These are phyloP conservation scores for Tuber brumale DNA, from an alignment of 495 filamentous ascomycete genomes.

Conservation along the genomic window DNA sequence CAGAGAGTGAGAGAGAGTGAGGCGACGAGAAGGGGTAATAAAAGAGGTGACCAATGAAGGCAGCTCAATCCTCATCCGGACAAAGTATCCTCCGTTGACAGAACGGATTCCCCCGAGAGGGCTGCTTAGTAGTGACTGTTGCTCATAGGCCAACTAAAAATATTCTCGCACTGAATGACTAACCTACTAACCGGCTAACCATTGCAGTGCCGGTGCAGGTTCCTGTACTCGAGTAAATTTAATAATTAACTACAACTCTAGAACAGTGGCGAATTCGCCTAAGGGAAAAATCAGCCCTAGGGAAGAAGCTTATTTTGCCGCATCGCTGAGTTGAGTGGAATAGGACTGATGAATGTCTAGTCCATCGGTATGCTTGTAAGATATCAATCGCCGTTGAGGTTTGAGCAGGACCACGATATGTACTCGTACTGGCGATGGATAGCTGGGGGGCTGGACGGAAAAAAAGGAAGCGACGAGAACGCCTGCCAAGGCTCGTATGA, in stretches of 20 bases:
- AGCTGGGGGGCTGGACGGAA: background rate
- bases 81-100: background rate
- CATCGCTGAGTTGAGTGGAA: background rate
- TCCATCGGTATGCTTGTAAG: background rate
- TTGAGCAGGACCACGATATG: background rate
- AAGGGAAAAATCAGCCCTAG: background rate
- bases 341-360: background rate
- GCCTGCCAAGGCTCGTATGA: background rate
- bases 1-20: background rate
- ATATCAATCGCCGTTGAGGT: background rate
- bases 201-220: background rate
- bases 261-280: background rate
- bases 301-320: conserved; percentile 2
- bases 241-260: background rate
- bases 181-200: background rate
- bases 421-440: too few relatives aligned
- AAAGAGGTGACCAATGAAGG: background rate
- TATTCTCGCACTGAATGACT: background rate
- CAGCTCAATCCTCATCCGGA: background rate
- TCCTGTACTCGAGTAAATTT: too few relatives aligned
- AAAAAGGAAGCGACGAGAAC: background rate
- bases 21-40: background rate
- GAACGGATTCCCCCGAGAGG: background rate
- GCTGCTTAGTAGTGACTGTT: background rate
- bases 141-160: background rate